These are phyloP conservation scores for Articulospora tetracladia DNA, from an alignment of 495 filamentous ascomycete species.

Conservation along the genomic window DNA sequence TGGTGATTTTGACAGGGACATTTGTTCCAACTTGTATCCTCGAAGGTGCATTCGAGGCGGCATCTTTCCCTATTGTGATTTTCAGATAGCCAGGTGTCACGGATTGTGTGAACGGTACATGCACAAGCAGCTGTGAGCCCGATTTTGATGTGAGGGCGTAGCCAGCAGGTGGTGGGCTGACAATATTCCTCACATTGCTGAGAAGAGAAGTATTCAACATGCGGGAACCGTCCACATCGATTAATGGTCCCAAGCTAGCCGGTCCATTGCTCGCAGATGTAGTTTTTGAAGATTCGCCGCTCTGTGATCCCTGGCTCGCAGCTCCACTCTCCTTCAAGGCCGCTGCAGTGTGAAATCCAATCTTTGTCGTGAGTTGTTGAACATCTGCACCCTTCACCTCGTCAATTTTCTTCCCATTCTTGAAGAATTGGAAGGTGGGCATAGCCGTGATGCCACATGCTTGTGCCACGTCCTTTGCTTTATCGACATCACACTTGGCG, in stretches of 20 bases:
- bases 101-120: slow-evolving; percentile 17
- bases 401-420: slow-evolving; percentile 60
- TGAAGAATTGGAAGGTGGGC: slow-evolving; percentile 89
- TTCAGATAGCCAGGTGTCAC: slow-evolving; percentile 16
- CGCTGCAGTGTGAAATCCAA: slow-evolving; percentile 20
- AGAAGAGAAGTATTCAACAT: slow-evolving; percentile 15
- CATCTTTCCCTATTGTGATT: slow-evolving; percentile 18
- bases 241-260: slow-evolving; percentile 13
- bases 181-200: slow-evolving; percentile 19
- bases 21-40: slow-evolving; percentile 22
- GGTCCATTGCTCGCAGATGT: background rate
- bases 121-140: slow-evolving; percentile 12
- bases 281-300: background rate
- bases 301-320: background rate
- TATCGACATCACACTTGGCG: slow-evolving; percentile 89
- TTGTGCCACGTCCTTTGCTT: slow-evolving; percentile 67
- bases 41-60: slow-evolving; percentile 16
- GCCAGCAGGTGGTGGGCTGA: slow-evolving; percentile 19
- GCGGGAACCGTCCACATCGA: slow-evolving; percentile 10
- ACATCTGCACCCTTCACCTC: slow-evolving; percentile 73
- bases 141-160: slow-evolving; percentile 11
- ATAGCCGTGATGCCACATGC: slow-evolving; percentile 84
- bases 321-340: slow-evolving; percentile 7
- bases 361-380: slow-evolving; percentile 21
- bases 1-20: slow-evolving; percentile 14